These are phyloP conservation scores for Kwoniella shivajii DNA, from an alignment of 1,284 basidiomycete genomes.

Conservation along the genomic window DNA sequence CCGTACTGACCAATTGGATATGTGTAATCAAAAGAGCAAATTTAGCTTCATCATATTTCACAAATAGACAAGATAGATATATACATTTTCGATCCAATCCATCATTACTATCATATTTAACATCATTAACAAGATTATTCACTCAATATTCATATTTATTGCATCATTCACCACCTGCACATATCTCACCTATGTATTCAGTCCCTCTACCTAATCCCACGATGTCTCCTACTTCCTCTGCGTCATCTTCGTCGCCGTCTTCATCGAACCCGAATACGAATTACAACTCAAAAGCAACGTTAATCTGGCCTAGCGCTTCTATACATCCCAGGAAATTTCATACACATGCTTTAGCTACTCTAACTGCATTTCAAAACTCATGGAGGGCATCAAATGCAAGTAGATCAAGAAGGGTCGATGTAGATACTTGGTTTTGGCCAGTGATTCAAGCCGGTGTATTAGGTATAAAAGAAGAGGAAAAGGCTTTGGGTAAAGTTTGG, in stretches of 20 bases:
- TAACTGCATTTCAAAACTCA: constrained; percentile 52
- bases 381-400: constrained; percentile 46
- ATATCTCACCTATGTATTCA: constrained; percentile 32
- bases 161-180: constrained; percentile 51
- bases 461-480: constrained; percentile 78
- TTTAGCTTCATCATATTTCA: constrained; percentile 90
- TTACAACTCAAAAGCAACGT: constrained; percentile 18
- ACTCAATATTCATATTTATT: constrained; percentile 75
- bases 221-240: not conserved
- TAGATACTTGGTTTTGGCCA: constrained; percentile 70
- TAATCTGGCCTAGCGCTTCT: constrained; percentile 47
- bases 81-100: constrained; percentile 70
- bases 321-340: constrained; percentile 47
- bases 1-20: not conserved
- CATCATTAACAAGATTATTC: constrained; percentile 71
- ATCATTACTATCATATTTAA: constrained; percentile 76
- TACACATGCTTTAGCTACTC: constrained; percentile 46
- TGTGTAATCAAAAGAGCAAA: constrained; percentile 71
- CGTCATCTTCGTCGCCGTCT: constrained; percentile 9
- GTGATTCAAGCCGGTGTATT: constrained; percentile 84
- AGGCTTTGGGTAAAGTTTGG: constrained; percentile 58
- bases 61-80: constrained; percentile 92
- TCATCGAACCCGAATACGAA: not conserved
- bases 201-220: constrained; percentile 35
- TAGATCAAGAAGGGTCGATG: constrained; percentile 45